Percentiles rank a stretch among this genome's conserved stretches.
phyloP scores from a whole-genome alignment of 176 grass and related monocot species.

The Alloteropsis semialata region DNA sequence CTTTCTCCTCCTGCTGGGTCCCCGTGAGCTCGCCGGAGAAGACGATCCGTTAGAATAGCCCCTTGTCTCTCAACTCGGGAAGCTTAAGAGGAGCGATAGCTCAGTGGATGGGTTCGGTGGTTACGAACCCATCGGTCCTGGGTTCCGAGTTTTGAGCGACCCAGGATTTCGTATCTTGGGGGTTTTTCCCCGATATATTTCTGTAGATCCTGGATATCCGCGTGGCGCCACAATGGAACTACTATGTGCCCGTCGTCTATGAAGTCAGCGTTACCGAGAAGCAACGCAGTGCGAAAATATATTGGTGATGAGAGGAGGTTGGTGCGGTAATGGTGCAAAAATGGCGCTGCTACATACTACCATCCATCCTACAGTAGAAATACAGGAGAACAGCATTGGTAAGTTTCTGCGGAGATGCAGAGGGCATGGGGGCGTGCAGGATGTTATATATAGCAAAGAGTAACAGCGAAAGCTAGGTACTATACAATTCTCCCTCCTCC shows the following conservation, averaged over 20 bases:
- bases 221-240: too few species aligned
- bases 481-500: slow-evolving; percentile 54
- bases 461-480: slow-evolving; percentile 46
- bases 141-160: too few species aligned
- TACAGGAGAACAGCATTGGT: background rate
- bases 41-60: too few species aligned
- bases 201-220: too few species aligned
- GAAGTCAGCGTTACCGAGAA: background rate
- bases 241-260: too few species aligned
- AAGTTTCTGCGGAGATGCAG: background rate
- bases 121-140: too few species aligned
- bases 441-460: slow-evolving; percentile 38
- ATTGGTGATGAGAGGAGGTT: slow-evolving; percentile 10
- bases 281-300: background rate
- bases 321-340: slow-evolving; percentile 3
- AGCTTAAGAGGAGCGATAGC: too few species aligned
- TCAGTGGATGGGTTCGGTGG: too few species aligned
- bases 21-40: background rate
- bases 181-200: too few species aligned
- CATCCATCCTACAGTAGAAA: background rate
- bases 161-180: too few species aligned
- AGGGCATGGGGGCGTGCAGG: background rate
- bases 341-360: background rate
- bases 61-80: too few species aligned
- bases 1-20: background rate